Conservation (phyloP, 441 rosid genomes). For the Croton setiger region DNA sequence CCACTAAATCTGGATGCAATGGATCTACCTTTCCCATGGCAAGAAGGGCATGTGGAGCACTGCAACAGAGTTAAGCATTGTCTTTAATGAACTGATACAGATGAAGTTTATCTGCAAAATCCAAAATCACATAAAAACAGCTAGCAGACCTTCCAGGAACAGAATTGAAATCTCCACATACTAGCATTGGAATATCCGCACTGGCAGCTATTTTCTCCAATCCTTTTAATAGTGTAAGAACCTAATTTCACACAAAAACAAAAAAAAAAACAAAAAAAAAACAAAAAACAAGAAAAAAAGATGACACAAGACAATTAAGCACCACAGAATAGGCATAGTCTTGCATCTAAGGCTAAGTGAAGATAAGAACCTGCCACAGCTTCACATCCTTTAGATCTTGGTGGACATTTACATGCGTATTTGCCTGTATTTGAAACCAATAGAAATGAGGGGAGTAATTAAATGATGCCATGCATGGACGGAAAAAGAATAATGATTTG, state of each 20-base stretch:
- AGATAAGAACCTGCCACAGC: conserved; percentile 85
- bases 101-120: not conserved
- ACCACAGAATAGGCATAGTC: not conserved
- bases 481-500: not conserved
- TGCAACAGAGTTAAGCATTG: conserved; percentile 35
- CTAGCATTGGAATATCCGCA: conserved; percentile 98
- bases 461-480: not conserved
- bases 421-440: conserved; percentile 61
- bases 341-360: not conserved
- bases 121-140: conserved; percentile 11
- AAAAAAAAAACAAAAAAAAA: too few species aligned
- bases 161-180: conserved; percentile 97
- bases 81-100: conserved; percentile 1
- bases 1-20: conserved; percentile 65
- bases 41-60: conserved; percentile 97
- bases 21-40: conserved; percentile 93
- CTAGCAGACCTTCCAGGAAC: conserved; percentile 79
- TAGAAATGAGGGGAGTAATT: not conserved
- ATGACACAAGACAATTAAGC: conserved; percentile 14
- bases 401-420: conserved; percentile 87
- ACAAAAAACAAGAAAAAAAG: too few species aligned
- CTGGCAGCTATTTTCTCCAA: conserved; percentile 98
- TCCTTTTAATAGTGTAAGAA: conserved; percentile 94
- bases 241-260: conserved; percentile 53
- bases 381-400: conserved; percentile 96